Conservation (phyloP, 768 basidiomycete genomes). For the Fomitopsis serialis region DNA sequence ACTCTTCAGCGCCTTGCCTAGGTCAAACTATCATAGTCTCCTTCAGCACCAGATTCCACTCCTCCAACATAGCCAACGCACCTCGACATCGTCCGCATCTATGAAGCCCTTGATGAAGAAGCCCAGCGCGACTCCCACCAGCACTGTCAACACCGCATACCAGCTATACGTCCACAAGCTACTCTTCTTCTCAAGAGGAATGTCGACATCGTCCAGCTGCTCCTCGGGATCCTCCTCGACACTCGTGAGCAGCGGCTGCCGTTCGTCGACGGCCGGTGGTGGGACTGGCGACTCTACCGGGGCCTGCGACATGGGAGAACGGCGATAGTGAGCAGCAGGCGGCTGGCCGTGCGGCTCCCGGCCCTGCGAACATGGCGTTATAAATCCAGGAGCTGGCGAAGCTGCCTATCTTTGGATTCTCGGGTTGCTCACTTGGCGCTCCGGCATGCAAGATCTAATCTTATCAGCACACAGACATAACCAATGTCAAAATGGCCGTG, state of each 20-base stretch:
- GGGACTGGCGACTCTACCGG: background rate
- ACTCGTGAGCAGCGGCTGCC: slow-evolving; percentile 12
- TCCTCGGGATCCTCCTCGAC: background rate
- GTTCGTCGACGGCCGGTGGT: slow-evolving; percentile 10
- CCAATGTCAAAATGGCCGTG: too few species aligned
- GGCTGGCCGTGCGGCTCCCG: background rate
- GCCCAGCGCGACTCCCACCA: slow-evolving; percentile 34
- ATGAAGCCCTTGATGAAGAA: slow-evolving; percentile 68
- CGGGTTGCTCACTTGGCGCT: background rate
- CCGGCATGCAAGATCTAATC: background rate
- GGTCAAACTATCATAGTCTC: slow-evolving; percentile 63
- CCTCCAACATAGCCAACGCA: slow-evolving; percentile 28
- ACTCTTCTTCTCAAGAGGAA: slow-evolving; percentile 15
- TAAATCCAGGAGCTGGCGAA: background rate
- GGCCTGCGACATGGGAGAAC: background rate
- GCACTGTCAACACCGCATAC: slow-evolving; percentile 29
- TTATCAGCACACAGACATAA: too few species aligned
- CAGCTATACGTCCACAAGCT: slow-evolving; percentile 25
- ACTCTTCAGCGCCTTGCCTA: slow-evolving; percentile 65
- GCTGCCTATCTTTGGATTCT: background rate
- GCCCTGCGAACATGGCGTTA: background rate
- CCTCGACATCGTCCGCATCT: slow-evolving; percentile 62
- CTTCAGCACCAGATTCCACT: background rate
- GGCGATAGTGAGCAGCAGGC: background rate
- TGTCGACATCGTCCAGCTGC: slow-evolving; percentile 7